Conservation (phyloP, 495 filamentous ascomycete species). For the Entonaema liquescens region DNA sequence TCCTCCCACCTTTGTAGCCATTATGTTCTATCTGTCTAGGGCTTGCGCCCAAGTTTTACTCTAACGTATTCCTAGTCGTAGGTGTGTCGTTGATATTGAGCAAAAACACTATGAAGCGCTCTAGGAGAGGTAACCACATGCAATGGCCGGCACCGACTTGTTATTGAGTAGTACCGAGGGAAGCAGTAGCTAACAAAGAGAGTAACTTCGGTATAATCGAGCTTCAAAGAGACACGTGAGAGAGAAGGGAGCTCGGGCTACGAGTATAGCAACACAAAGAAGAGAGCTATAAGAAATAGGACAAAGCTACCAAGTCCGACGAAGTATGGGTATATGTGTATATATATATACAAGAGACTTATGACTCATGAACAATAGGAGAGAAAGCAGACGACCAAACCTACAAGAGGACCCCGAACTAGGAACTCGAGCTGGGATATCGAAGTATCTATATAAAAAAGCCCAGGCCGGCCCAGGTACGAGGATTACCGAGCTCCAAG, state of each 20-base stretch:
- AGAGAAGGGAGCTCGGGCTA: background rate
- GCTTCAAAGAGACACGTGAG: background rate
- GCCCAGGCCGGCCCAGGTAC: slow-evolving; percentile 12
- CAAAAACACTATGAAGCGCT: background rate
- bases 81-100: background rate
- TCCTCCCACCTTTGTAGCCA: slow-evolving; percentile 60
- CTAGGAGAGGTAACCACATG: slow-evolving; percentile 21
- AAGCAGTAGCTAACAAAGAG: background rate
- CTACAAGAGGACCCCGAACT: slow-evolving; percentile 7
- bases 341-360: background rate
- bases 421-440: slow-evolving; percentile 18
- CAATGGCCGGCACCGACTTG: slow-evolving; percentile 24
- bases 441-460: slow-evolving; percentile 26
- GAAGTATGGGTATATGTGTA: background rate
- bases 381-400: slow-evolving; percentile 15
- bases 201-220: background rate
- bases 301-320: background rate
- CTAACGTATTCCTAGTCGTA: background rate
- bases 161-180: slow-evolving; percentile 1
- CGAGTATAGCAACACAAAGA: slow-evolving; percentile 11
- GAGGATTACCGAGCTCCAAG: slow-evolving; percentile 32
- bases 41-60: slow-evolving; percentile 33
- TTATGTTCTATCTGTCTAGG: slow-evolving; percentile 29
- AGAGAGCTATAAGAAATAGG: background rate
- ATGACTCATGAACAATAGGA: slow-evolving; percentile 1